A percentile compares a stretch with the other conserved stretches of the same genome.
Conservation (phyloP, 164 flowering plant genomes). For the Sextonia rubra region DNA sequence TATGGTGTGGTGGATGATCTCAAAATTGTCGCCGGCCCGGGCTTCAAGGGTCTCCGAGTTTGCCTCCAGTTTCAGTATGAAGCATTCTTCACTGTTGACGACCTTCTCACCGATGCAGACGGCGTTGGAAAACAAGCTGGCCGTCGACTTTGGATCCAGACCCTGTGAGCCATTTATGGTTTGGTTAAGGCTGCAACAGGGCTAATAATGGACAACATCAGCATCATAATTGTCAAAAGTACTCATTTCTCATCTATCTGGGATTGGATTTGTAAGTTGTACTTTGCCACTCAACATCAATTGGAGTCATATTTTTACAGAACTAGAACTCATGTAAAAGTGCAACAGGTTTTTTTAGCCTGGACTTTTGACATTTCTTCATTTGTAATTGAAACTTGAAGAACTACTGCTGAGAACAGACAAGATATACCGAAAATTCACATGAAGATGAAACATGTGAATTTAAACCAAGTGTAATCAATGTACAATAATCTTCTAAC, state of each 20-base stretch:
- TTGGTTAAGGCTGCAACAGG: neutral
- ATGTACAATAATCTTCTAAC: neutral
- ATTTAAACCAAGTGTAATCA: neutral
- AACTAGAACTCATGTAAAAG: neutral
- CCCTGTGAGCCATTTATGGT: slow-evolving; percentile 36
- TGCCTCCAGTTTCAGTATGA: slow-evolving; percentile 68
- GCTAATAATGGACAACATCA: too few species aligned
- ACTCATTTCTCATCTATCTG: too few species aligned
- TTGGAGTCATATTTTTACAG: neutral
- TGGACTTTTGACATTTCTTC: too few species aligned
- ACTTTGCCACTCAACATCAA: too few species aligned
- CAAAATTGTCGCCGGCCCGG: slow-evolving; percentile 54
- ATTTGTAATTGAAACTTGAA: neutral
- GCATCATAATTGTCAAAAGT: neutral
- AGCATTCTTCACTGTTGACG: slow-evolving; percentile 65
- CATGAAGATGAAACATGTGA: too few species aligned
- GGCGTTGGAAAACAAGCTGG: slow-evolving; percentile 69
- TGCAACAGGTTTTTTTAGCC: too few species aligned
- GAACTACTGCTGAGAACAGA: neutral
- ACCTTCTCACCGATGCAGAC: slow-evolving; percentile 71
- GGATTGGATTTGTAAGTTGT: neutral
- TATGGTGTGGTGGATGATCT: slow-evolving; percentile 61
- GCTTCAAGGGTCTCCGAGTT: slow-evolving; percentile 34
- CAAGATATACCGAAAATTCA: too few species aligned
- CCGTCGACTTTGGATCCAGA: slow-evolving; percentile 70